A percentile compares a stretch with the other conserved stretches of the same genome.
Conservation (phyloP, 768 basidiomycete genomes). For the Coprinopsis marcescibilis region DNA sequence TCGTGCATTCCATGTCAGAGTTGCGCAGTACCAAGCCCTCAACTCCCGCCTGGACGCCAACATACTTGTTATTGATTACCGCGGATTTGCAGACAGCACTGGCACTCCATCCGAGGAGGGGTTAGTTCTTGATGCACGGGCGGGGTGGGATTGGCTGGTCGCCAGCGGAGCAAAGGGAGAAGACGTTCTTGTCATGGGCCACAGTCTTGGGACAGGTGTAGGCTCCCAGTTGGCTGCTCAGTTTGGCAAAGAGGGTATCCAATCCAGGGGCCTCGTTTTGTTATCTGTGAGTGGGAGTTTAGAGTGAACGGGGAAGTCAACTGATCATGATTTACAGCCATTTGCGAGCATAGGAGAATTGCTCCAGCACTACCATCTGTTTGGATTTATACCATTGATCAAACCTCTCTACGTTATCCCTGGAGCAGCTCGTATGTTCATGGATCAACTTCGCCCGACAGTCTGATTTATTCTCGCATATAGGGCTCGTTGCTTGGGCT, state of each 20-base stretch:
- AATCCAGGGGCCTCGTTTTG: slow-evolving; percentile 42
- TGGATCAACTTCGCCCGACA: neutral
- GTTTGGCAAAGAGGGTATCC: slow-evolving; percentile 38
- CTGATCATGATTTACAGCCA: slow-evolving; percentile 28
- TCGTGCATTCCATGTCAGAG: slow-evolving; percentile 59
- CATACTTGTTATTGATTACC: slow-evolving; percentile 84
- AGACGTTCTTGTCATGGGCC: slow-evolving; percentile 72
- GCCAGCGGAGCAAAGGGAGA: slow-evolving; percentile 48
- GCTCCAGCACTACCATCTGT: slow-evolving; percentile 62
- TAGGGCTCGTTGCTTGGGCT: slow-evolving; percentile 47
- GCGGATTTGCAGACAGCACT: slow-evolving; percentile 86
- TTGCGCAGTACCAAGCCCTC: slow-evolving; percentile 63
- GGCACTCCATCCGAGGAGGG: slow-evolving; percentile 76
- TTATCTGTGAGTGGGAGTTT: slow-evolving; percentile 31
- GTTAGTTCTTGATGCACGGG: slow-evolving; percentile 62
- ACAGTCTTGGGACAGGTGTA: slow-evolving; percentile 87
- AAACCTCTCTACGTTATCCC: slow-evolving; percentile 68
- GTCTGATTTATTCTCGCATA: slow-evolving; percentile 13
- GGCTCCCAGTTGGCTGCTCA: slow-evolving; percentile 43
- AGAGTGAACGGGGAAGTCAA: neutral
- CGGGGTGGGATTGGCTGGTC: slow-evolving; percentile 77
- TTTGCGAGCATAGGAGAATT: slow-evolving; percentile 60
- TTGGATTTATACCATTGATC: slow-evolving; percentile 66
- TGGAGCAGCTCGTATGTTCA: slow-evolving; percentile 50
- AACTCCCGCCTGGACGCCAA: slow-evolving; percentile 64